Evolutionary conservation across 148 eudicot species (phyloP).

Genomic region (Arbutus unedo): DNA sequence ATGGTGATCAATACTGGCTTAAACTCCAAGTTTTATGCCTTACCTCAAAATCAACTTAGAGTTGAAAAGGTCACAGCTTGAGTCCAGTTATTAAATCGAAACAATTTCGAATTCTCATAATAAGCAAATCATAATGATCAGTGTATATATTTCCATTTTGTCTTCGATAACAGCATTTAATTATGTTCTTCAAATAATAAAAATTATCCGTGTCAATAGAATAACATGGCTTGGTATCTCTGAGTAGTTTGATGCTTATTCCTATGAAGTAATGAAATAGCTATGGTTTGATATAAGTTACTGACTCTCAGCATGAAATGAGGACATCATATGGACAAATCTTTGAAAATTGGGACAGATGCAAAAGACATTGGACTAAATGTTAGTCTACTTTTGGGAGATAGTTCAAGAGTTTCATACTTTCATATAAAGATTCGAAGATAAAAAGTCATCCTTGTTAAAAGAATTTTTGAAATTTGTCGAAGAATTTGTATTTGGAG

Average conservation of each 20-base stretch:
- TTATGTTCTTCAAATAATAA: no score
- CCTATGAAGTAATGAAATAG: no score
- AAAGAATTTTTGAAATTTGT: background rate
- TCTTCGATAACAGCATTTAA: no score
- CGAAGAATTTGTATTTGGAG: background rate
- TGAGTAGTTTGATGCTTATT: no score
- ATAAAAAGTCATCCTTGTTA: background rate
- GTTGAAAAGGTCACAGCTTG: background rate
- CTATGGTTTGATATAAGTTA: no score
- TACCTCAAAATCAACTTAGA: background rate
- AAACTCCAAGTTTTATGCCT: background rate
- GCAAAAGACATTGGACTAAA: background rate
- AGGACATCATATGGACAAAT: background rate
- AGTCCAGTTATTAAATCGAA: background rate
- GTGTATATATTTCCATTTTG: no score
- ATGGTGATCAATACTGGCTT: background rate
- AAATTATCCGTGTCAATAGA: no score
- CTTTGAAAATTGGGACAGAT: background rate
- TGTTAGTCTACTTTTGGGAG: background rate
- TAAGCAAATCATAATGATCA: no score
- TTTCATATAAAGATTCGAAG: background rate
- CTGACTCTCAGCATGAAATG: background rate
- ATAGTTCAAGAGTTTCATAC: background rate
- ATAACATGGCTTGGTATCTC: no score
- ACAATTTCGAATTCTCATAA: no score